phyloP scores from a whole-genome alignment of 1,284 basidiomycete species.

The Tilletiopsis washingtonensis region DNA sequence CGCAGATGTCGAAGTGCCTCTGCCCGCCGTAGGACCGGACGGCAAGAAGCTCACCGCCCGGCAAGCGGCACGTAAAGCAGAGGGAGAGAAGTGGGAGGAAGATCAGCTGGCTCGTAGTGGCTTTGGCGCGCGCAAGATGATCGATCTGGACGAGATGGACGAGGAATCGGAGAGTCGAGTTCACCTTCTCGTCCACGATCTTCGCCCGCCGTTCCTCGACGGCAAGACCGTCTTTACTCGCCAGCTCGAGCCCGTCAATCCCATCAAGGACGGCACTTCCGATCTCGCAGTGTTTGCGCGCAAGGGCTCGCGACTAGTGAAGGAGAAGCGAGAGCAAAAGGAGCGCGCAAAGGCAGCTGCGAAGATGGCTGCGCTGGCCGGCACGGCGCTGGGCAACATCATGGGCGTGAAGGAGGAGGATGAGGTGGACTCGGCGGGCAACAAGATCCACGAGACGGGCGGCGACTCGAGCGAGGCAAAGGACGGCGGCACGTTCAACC shows the following conservation, averaged over 20 bases:
- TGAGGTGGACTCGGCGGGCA: slow-evolving; percentile 44
- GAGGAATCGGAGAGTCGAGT: slow-evolving; percentile 89
- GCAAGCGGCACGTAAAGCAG: slow-evolving; percentile 60
- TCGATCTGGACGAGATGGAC: slow-evolving; percentile 71
- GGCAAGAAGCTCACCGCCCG: slow-evolving; percentile 43
- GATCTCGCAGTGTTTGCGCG: slow-evolving; percentile 93
- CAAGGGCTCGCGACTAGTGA: slow-evolving; percentile 86
- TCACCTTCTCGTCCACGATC: slow-evolving; percentile 91
- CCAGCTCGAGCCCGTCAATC: slow-evolving; percentile 94
- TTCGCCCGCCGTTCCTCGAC: slow-evolving; percentile 96
- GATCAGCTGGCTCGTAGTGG: slow-evolving; percentile 95
- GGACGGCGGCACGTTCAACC: slow-evolving; percentile 52
- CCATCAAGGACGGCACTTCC: slow-evolving; percentile 82
- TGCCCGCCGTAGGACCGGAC: slow-evolving; percentile 11
- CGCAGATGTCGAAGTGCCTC: slow-evolving; percentile 56
- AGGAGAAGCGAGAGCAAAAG: slow-evolving; percentile 88
- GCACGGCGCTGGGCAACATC: slow-evolving; percentile 88
- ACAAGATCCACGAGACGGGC: slow-evolving; percentile 8
- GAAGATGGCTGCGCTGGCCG: slow-evolving; percentile 83
- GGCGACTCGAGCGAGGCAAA: neutral
- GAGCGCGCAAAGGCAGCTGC: slow-evolving; percentile 70
- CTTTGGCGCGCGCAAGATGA: slow-evolving; percentile 66
- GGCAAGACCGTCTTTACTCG: slow-evolving; percentile 92
- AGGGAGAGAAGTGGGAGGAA: slow-evolving; percentile 96
- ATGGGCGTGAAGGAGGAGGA: slow-evolving; percentile 96